Evolutionary conservation across 164 flowering plant species (phyloP), one percentile per base, ranked within the genome.

Genomic region (Dillenia suffruticosa): DNA sequence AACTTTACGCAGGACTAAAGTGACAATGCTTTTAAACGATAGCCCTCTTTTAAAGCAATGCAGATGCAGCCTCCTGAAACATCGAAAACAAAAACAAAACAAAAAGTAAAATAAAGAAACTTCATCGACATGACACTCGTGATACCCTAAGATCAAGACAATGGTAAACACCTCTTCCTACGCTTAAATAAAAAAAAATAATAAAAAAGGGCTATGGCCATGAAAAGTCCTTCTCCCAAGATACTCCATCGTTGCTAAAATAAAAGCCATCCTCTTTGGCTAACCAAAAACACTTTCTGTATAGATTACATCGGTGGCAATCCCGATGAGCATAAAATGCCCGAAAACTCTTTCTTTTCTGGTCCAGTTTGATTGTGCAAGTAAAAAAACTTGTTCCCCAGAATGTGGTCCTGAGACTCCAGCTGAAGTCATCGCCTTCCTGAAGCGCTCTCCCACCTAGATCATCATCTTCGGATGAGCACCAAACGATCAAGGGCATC

Each of bases 361-460:
- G 13, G 15, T 80, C 84, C 82, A 77, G 80, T 54, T 82, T 82
- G 63, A 80, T 58, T 12, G 84, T 82, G 71, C 86, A 82, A 1
- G 22, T 19, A n/a, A 49, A 7, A 63, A 63, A 67, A 12, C 53
- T 59, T 9, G 59, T 45, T 6, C 43, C 26, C 75, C 74, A 76
- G 10, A 72, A 51, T 44, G 50, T 61, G 46, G 79, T 62, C 47
- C 22, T 63, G 11, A 73, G 59, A 26, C 48, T 65, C 86, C 86
- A 82, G 13, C 86, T 71, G 57, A 66, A 82, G 47, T 79, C 86
- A 40, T 82, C 86, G 8, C 76, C 77, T 48, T 75, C 86, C 59
- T 82, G 86, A 15, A 82, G 77, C 1, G 83, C 86, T 8, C 82
- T 77, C 1, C 81, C 82, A 10, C 86, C 86, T 9, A 82, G 54